phyloP scores from a whole-genome alignment of 257 asterid genomes.

The Fraxinus americana region DNA sequence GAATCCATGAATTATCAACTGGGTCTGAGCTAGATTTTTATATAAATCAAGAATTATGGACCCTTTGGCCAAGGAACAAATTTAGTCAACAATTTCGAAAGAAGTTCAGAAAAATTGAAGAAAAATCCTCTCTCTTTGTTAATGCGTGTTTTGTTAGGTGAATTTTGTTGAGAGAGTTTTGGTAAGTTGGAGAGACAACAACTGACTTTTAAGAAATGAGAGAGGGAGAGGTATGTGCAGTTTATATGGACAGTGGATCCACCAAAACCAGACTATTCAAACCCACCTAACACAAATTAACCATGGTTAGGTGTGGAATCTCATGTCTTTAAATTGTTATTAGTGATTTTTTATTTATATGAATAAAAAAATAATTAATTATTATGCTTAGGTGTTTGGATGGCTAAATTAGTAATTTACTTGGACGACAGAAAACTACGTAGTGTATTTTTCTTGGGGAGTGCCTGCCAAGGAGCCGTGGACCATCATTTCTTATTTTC shows the following conservation, averaged over 20 bases:
- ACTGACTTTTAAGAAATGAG: slow-evolving; percentile 25
- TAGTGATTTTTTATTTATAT: not conserved
- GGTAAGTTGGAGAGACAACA: slow-evolving; percentile 28
- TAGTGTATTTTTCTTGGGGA: no score
- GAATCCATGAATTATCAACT: slow-evolving; percentile 43
- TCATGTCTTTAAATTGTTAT: not conserved
- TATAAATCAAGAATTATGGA: slow-evolving; percentile 20
- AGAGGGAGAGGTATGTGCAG: slow-evolving; percentile 19
- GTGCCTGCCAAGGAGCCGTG: no score
- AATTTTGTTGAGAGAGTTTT: slow-evolving; percentile 13
- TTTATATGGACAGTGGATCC: slow-evolving; percentile 8
- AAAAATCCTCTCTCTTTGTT: slow-evolving; percentile 4
- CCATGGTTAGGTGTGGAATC: slow-evolving; percentile 36
- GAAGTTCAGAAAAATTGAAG: not conserved
- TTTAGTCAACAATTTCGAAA: not conserved
- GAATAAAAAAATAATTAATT: no score
- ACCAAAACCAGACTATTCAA: slow-evolving; percentile 78
- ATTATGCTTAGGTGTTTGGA: no score
- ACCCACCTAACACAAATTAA: slow-evolving; percentile 54
- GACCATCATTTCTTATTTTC: no score
- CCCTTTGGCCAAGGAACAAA: not conserved
- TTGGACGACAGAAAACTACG: no score
- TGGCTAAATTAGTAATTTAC: no score
- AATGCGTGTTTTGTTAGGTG: not conserved
- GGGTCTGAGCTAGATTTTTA: slow-evolving; percentile 14